Evolutionary conservation across 768 basidiomycete species (phyloP).

Genomic region (Hericium rajendrae): DNA sequence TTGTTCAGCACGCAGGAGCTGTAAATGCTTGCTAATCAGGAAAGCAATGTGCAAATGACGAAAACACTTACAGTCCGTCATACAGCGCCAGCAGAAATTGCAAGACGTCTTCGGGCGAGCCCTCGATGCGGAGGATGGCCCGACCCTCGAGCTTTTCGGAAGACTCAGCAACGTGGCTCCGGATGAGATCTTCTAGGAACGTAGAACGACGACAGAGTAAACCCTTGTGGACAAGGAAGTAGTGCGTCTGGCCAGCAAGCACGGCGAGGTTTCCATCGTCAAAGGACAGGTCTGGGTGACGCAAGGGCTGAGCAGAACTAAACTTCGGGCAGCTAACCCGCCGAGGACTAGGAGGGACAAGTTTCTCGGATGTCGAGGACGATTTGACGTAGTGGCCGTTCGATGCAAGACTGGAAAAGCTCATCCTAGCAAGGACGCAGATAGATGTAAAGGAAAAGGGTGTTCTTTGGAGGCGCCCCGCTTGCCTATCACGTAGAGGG

Average conservation of each 20-base stretch:
- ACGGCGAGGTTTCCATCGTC: constrained; percentile 63
- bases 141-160: constrained; percentile 41
- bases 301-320: neutral
- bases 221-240: constrained; percentile 64
- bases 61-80: constrained; percentile 51
- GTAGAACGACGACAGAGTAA: constrained; percentile 55
- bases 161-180: constrained; percentile 15
- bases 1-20: constrained; percentile 22
- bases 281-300: constrained; percentile 51
- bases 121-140: constrained; percentile 44
- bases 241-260: constrained; percentile 37
- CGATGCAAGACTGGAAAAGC: constrained; percentile 8
- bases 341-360: neutral
- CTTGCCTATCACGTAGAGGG: no score
- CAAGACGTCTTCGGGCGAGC: constrained; percentile 46
- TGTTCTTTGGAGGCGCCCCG: no score
- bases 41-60: neutral
- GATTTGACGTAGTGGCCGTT: constrained; percentile 9
- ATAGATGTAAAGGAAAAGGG: no score
- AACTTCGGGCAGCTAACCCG: constrained; percentile 11
- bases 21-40: neutral
- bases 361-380: neutral
- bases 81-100: constrained; percentile 57
- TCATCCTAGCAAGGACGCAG: neutral
- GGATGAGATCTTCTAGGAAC: constrained; percentile 34